Evolutionary conservation across 116 monocot species (phyloP).

Genomic region (Iris pallida): DNA sequence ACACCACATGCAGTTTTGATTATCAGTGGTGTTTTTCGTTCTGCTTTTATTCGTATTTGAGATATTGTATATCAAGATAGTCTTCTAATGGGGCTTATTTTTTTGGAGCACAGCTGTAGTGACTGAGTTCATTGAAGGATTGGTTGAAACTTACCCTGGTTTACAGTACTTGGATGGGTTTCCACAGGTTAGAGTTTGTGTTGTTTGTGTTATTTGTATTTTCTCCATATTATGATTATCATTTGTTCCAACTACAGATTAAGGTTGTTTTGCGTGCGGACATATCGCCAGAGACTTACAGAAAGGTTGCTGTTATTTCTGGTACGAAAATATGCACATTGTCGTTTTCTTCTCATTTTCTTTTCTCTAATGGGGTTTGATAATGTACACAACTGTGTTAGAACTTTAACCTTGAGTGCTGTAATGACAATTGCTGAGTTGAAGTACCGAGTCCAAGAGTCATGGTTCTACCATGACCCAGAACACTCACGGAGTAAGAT

Average conservation of each 20-base stretch:
- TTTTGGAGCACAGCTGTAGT: conserved; percentile 28
- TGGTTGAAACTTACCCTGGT: conserved; percentile 49
- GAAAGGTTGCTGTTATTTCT: conserved; percentile 55
- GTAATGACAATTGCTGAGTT: too few species aligned
- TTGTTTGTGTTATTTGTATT: not conserved
- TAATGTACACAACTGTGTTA: too few species aligned
- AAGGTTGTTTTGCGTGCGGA: conserved; percentile 53
- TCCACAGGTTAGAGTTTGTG: conserved; percentile 24
- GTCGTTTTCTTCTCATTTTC: conserved; percentile 5
- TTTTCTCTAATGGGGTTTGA: not conserved
- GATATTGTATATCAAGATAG: not conserved
- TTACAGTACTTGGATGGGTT: conserved; percentile 50
- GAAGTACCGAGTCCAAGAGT: too few species aligned
- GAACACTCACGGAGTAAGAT: too few species aligned
- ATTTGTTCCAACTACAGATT: conserved; percentile 26
- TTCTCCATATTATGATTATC: not conserved
- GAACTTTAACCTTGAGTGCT: too few species aligned
- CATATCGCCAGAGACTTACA: conserved; percentile 11
- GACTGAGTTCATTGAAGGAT: conserved; percentile 51
- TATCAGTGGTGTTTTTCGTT: not conserved
- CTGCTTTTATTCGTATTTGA: not conserved
- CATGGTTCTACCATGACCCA: too few species aligned
- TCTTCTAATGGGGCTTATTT: not conserved
- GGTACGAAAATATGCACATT: conserved; percentile 12
- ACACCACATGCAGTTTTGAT: not conserved